Conservation (phyloP, 768 basidiomycete species). For the Leccinum subtestaceum region DNA sequence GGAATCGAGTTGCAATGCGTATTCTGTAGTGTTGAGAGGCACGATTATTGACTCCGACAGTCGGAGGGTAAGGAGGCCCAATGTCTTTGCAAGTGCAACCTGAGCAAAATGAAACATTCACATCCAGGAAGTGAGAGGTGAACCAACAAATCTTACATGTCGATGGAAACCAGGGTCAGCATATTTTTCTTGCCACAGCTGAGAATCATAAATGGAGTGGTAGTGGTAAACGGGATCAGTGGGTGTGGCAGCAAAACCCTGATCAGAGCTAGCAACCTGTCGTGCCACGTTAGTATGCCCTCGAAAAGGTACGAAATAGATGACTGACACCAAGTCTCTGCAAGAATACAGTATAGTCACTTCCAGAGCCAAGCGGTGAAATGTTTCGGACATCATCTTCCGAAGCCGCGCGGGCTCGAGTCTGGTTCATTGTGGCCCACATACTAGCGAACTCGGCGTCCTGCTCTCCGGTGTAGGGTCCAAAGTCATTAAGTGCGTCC, state of each 20-base stretch:
- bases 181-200: constrained; percentile 69
- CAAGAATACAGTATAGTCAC: constrained; percentile 89
- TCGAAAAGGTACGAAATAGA: not conserved
- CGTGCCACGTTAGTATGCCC: not conserved
- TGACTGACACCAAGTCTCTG: constrained; percentile 64
- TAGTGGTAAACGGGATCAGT: constrained; percentile 72
- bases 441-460: constrained; percentile 43
- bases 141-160: constrained; percentile 45
- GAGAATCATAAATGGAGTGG: constrained; percentile 68
- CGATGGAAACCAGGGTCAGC: constrained; percentile 73
- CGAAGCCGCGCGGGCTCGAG: constrained; percentile 9
- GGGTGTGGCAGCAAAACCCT: constrained; percentile 29
- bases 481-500: constrained; percentile 55
- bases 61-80: constrained; percentile 60
- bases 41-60: constrained; percentile 59
- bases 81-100: constrained; percentile 63
- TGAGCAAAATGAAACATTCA: constrained; percentile 21
- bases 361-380: constrained; percentile 70
- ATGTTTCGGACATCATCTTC: constrained; percentile 43
- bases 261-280: constrained; percentile 36
- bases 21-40: constrained; percentile 76
- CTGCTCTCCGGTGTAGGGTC: constrained; percentile 43
- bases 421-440: constrained; percentile 37
- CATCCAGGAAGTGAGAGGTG: not conserved
- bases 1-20: constrained; percentile 56